Percentiles rank a stretch among this genome's conserved stretches.
phyloP scores from a whole-genome alignment of 192 early-diverging fungal genomes.

The Dissophora ornata region DNA sequence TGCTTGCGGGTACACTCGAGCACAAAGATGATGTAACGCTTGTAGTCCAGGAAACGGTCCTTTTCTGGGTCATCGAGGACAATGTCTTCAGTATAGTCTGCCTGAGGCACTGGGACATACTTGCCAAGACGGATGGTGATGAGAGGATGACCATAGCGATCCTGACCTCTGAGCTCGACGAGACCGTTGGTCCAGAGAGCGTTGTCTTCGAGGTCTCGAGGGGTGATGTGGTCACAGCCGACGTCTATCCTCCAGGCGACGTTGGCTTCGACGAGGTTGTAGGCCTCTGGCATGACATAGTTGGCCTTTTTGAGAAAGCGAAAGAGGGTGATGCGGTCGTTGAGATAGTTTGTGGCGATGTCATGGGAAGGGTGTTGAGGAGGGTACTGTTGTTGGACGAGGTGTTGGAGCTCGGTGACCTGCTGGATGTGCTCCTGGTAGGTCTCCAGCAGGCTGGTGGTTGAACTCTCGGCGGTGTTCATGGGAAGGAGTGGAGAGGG shows the following conservation, averaged over 20 bases:
- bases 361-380: constrained; percentile 25
- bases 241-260: constrained; percentile 35
- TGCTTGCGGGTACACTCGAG: constrained; percentile 53
- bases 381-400: constrained; percentile 51
- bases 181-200: constrained; percentile 42
- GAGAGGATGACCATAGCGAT: constrained; percentile 47
- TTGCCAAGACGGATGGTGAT: constrained; percentile 47
- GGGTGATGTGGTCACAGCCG: constrained; percentile 35
- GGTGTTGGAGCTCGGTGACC: constrained; percentile 48
- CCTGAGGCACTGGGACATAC: constrained; percentile 40
- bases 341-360: constrained; percentile 37
- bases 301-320: constrained; percentile 55
- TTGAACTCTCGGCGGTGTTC: constrained; percentile 37
- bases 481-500: neutral
- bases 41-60: constrained; percentile 49
- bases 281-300: constrained; percentile 43
- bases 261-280: constrained; percentile 44
- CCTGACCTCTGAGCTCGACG: constrained; percentile 39
- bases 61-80: constrained; percentile 9
- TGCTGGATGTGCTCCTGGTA: constrained; percentile 51
- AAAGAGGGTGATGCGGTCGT: constrained; percentile 54
- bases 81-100: neutral
- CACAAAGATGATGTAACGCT: constrained; percentile 49
- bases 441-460: constrained; percentile 28
- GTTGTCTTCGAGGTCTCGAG: constrained; percentile 29